Evolutionary conservation across 2,329 filamentous ascomycete species (phyloP), one percentile per base, ranked within the genome.

Genomic region (Gyromitra esculenta): DNA sequence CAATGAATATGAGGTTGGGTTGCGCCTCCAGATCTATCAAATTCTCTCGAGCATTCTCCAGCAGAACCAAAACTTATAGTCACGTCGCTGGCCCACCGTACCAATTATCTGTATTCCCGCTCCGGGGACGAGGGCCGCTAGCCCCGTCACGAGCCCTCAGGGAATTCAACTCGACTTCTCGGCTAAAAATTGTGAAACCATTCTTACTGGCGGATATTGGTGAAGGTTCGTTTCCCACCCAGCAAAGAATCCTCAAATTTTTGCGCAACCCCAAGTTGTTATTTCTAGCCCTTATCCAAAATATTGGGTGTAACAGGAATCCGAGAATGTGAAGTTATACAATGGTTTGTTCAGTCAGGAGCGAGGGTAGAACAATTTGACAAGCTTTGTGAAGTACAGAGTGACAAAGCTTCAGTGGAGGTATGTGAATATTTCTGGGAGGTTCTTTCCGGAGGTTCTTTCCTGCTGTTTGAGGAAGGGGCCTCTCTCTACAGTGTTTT

Each of bases 261-360:
- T 18, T 31, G 25, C 21, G 18, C 45, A 43, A n/a, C 7, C 13
- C 18, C 2, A 39, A 9, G 15, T 45, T 25, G 1, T 21, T 31
- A 31, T 31, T 43, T 35, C 13, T 35, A 21, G 2, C 18, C 62
- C 5, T 15, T 52, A 45, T 8, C 9, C 25, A 31, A 50, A 21
- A 43, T 9, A 43, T 50, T 52, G 50, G 13, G 13, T 39, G 18
- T 41, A 65, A 54, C 81, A 96, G 96, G 96, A 71, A 99, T 98
- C 82, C 94, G 96, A 83, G 96, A 99, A 85, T 97, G 96, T 82
- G 96, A 99, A 84, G 93, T 99, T 82, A 98, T 98, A 82, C 96
- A 99, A 86, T 99, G 96, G 96, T 99, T 98, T 83, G 95, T 99
- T 80, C 92, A 97, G 85, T 94, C 96, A 64, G 95, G 94, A 75